Percentiles rank a stretch among this genome's conserved stretches.
These are phyloP conservation scores for Oxyria digyna DNA, from an alignment of 148 eudicot species.

Conservation along the genomic window DNA sequence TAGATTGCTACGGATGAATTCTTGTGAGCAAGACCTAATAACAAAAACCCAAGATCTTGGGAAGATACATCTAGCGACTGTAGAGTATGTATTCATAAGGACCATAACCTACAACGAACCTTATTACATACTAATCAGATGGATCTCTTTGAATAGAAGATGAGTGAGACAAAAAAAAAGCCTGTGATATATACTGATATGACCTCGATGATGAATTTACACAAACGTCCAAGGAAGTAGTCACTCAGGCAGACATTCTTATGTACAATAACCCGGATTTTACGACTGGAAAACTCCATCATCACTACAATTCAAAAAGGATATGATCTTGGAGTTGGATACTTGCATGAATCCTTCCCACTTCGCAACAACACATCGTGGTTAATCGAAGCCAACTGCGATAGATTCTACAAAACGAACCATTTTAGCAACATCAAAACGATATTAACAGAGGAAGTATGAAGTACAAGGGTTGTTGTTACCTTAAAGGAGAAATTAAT, in stretches of 20 bases:
- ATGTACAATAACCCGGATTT: slow-evolving; percentile 2
- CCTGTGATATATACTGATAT: slow-evolving; percentile 1
- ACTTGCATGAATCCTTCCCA: slow-evolving; percentile 21
- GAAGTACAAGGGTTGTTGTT: no score
- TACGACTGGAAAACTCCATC: background rate
- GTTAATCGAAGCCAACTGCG: slow-evolving; percentile 59
- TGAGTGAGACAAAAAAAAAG: no score
- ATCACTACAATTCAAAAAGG: background rate
- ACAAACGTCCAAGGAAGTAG: background rate
- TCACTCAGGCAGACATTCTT: background rate
- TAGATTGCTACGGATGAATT: no score
- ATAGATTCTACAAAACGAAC: slow-evolving; percentile 36
- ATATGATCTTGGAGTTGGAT: background rate
- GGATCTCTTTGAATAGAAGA: no score
- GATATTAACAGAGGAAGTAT: background rate
- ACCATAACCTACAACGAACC: no score
- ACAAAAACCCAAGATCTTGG: no score
- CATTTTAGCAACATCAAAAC: no score
- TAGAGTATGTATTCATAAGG: no score
- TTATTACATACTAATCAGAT: no score
- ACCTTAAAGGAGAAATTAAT: slow-evolving; percentile 70
- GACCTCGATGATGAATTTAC: background rate
- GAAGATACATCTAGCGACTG: no score
- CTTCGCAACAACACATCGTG: slow-evolving; percentile 49
- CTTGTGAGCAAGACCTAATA: no score